Evolutionary conservation across 257 asterid species (phyloP).

Genomic region (Eustoma russellianum): DNA sequence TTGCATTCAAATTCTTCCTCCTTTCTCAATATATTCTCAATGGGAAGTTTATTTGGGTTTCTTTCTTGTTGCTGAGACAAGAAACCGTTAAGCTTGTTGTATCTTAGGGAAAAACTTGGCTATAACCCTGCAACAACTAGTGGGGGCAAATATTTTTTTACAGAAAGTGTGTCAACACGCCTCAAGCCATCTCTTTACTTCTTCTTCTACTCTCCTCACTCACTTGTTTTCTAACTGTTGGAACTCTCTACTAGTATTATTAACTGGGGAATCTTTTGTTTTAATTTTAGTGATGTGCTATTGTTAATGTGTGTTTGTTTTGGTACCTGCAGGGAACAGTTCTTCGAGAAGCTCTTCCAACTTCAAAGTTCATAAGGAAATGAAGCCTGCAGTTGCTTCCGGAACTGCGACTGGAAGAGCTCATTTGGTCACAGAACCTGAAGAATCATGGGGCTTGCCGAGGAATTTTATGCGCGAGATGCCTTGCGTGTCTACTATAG

Average conservation of each 20-base stretch:
- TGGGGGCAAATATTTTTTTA: no score
- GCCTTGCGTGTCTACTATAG: conserved; percentile 60
- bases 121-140: no score
- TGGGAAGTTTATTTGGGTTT: no score
- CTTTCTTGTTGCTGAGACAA: no score
- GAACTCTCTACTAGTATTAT: not conserved
- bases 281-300: not conserved
- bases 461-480: conserved; percentile 41
- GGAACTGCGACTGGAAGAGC: conserved; percentile 10
- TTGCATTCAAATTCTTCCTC: no score
- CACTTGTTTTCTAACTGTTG: no score
- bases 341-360: conserved; percentile 13
- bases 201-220: no score
- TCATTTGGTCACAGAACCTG: conserved; percentile 4
- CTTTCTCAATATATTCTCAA: no score
- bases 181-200: no score
- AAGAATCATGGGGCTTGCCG: conserved; percentile 7
- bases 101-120: no score
- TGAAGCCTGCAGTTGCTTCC: not conserved
- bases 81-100: no score
- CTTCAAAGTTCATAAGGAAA: conserved; percentile 3
- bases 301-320: not conserved
- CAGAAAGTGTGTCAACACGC: no score
- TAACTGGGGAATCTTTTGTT: not conserved
- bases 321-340: not conserved